phyloP scores from a whole-genome alignment of 2,329 filamentous ascomycete genomes.

The Calonectria fujianensis region DNA sequence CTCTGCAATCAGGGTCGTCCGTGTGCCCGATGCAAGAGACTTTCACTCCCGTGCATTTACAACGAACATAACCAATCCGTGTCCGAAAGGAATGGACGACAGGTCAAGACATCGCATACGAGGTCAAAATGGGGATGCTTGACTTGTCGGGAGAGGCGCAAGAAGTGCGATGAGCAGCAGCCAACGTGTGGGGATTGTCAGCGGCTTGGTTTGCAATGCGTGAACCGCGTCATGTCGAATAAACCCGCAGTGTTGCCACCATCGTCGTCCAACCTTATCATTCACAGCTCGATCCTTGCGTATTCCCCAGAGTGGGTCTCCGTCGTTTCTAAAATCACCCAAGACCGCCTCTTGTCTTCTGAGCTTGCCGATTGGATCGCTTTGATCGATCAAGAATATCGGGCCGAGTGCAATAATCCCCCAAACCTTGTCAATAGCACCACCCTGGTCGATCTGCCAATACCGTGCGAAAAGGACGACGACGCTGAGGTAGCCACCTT shows the following conservation, averaged over 20 bases:
- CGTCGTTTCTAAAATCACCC: too few species aligned
- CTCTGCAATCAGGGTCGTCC: background rate
- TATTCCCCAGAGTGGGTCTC: too few species aligned
- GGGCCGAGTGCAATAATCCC: background rate
- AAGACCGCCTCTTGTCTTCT: too few species aligned
- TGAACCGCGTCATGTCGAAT: too few species aligned
- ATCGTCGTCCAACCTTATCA: too few species aligned
- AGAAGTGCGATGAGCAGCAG: background rate
- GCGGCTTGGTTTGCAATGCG: background rate
- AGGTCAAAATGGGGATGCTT: background rate
- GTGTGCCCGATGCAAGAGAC: background rate
- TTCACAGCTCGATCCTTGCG: too few species aligned
- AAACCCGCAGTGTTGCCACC: too few species aligned
- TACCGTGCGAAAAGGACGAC: background rate
- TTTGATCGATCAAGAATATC: background rate
- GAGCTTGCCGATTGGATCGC: background rate
- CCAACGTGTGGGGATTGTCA: background rate
- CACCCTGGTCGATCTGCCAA: background rate
- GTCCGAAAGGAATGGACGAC: too few species aligned
- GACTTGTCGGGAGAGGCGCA: background rate
- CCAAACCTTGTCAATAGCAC: background rate
- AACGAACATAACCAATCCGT: background rate
- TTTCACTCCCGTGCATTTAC: background rate
- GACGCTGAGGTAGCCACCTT: background rate
- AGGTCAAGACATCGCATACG: background rate